Conservation (phyloP, 768 basidiomycete genomes). For the Infundibulicybe gibba region DNA sequence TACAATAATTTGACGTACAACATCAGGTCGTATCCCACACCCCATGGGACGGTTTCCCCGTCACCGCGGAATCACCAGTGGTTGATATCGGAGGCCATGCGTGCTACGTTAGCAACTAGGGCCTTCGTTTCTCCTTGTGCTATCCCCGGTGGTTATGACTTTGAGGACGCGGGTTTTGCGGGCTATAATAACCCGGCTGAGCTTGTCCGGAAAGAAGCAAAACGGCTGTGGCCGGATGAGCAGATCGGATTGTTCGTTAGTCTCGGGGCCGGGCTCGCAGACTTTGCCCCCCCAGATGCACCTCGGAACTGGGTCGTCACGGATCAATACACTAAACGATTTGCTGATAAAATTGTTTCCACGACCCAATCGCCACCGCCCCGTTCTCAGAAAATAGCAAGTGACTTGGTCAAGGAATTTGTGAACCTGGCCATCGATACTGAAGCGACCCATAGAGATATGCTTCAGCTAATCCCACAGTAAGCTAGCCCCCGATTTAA, state of each 20-base stretch:
- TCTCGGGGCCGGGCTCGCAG: conserved; percentile 12
- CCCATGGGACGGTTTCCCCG: conserved; percentile 3
- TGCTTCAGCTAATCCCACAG: conserved; percentile 1
- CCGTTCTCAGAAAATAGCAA: conserved; percentile 3
- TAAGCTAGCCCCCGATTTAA: background rate
- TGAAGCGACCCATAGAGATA: conserved; percentile 6
- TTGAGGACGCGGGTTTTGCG: conserved; percentile 18
- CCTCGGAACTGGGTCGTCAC: conserved; percentile 11
- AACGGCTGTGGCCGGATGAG: conserved; percentile 13
- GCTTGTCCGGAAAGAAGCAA: conserved; percentile 9
- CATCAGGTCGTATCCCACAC: conserved; percentile 17
- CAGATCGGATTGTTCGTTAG: conserved; percentile 9
- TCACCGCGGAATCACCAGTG: conserved; percentile 12
- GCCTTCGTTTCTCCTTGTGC: conserved; percentile 13
- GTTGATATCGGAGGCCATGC: conserved; percentile 15
- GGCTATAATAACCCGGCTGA: conserved; percentile 19
- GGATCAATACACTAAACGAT: conserved; percentile 7
- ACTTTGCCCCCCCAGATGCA: conserved; percentile 6
- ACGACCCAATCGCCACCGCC: conserved; percentile 2
- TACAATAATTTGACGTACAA: conserved; percentile 15
- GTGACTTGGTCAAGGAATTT: conserved; percentile 13
- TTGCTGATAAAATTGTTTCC: conserved; percentile 7
- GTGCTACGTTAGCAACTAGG: conserved; percentile 12
- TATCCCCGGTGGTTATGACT: conserved; percentile 11
- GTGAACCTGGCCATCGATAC: conserved; percentile 12